Conservation (phyloP, 495 filamentous ascomycete species). For the Penicillium coffeae region DNA sequence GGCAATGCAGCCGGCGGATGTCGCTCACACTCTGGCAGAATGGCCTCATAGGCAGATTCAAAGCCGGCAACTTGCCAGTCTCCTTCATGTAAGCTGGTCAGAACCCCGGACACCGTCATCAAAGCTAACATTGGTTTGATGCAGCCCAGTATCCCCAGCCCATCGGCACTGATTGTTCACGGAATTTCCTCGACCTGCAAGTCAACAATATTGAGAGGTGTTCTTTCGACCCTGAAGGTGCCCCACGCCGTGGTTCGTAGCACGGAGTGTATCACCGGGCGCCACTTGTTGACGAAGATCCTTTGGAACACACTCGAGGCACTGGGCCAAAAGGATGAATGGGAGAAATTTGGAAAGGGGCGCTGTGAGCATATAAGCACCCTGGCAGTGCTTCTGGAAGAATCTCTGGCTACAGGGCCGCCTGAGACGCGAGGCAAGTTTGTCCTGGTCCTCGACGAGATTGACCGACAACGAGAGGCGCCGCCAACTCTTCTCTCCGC, state of each 20-base stretch:
- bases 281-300: slow-evolving; percentile 73
- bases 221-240: slow-evolving; percentile 54
- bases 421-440: slow-evolving; percentile 49
- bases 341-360: slow-evolving; percentile 42
- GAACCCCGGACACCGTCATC: neutral
- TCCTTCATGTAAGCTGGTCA: slow-evolving; percentile 55
- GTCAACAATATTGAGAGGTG: slow-evolving; percentile 59
- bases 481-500: slow-evolving; percentile 79
- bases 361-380: slow-evolving; percentile 75
- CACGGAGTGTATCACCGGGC: slow-evolving; percentile 81
- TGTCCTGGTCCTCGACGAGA: slow-evolving; percentile 84
- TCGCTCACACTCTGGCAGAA: slow-evolving; percentile 39
- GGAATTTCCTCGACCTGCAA: slow-evolving; percentile 95
- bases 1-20: slow-evolving; percentile 29
- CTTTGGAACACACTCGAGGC: slow-evolving; percentile 39
- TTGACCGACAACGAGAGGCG: slow-evolving; percentile 81
- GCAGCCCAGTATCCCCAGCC: slow-evolving; percentile 41
- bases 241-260: slow-evolving; percentile 71
- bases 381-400: slow-evolving; percentile 64
- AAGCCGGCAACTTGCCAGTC: slow-evolving; percentile 56
- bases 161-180: slow-evolving; percentile 67
- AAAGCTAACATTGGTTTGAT: slow-evolving; percentile 14
- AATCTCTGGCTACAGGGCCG: slow-evolving; percentile 36
- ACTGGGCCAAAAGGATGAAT: slow-evolving; percentile 37
- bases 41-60: slow-evolving; percentile 65